Conservation (phyloP, 139 green algal species). For the Closterium sp. region DNA sequence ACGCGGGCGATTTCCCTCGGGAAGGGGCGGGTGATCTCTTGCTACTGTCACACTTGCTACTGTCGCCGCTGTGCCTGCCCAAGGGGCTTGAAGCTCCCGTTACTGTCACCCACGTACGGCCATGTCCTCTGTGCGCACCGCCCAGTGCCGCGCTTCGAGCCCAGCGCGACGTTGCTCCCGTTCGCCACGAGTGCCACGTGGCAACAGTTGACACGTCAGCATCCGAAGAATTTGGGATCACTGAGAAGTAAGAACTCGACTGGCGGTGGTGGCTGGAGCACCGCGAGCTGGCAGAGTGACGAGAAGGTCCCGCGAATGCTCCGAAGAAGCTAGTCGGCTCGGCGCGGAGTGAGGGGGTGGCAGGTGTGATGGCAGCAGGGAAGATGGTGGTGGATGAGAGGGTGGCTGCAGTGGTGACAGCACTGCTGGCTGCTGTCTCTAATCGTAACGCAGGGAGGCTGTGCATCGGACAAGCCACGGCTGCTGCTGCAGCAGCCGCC, state of each 20-base stretch:
- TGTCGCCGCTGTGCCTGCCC: not conserved
- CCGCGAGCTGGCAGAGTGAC: not conserved
- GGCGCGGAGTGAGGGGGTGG: not conserved
- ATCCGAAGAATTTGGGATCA: not conserved
- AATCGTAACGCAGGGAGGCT: not conserved
- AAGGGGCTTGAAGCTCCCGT: not conserved
- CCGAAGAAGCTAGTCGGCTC: not conserved
- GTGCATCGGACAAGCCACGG: not conserved
- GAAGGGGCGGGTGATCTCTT: not conserved
- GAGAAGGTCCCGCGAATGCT: not conserved
- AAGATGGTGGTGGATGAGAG: not conserved
- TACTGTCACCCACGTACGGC: not conserved
- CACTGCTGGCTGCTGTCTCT: not conserved
- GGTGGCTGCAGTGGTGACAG: not conserved
- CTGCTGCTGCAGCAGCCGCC: not conserved
- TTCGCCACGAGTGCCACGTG: not conserved
- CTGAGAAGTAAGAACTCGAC: not conserved
- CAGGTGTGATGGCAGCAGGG: not conserved
- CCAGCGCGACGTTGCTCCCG: not conserved
- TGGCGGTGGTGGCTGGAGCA: not conserved
- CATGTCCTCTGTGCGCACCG: not conserved
- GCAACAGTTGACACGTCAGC: not conserved
- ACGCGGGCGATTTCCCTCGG: not conserved
- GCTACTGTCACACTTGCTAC: not conserved
- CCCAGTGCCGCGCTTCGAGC: not conserved